These are phyloP conservation scores for Apiospora arundinis DNA, from an alignment of 2,329 filamentous ascomycete species.

Conservation along the genomic window DNA sequence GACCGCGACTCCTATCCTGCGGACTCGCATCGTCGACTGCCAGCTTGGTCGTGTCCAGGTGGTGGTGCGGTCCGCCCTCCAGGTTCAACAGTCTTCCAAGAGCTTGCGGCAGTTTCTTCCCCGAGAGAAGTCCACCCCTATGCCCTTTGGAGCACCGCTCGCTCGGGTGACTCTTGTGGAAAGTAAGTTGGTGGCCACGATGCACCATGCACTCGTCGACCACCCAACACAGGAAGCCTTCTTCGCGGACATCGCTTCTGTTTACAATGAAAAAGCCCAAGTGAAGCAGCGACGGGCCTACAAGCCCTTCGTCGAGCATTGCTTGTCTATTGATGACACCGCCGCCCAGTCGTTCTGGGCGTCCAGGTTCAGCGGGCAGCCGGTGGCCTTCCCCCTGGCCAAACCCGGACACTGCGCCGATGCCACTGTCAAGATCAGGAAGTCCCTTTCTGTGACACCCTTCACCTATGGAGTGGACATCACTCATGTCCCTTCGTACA, in stretches of 20 bases:
- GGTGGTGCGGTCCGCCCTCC: slow-evolving; percentile 16
- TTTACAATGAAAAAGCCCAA: slow-evolving; percentile 21
- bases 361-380: slow-evolving; percentile 25
- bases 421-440: not conserved
- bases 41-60: slow-evolving; percentile 27
- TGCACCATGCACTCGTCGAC: slow-evolving; percentile 29
- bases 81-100: not conserved
- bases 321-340: slow-evolving; percentile 23
- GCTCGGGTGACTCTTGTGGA: slow-evolving; percentile 21
- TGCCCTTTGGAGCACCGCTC: slow-evolving; percentile 13
- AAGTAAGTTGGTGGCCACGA: slow-evolving; percentile 23
- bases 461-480: slow-evolving; percentile 4
- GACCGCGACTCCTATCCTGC: slow-evolving; percentile 25
- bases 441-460: not conserved
- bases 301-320: slow-evolving; percentile 26
- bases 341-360: slow-evolving; percentile 28
- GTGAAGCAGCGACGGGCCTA: slow-evolving; percentile 12
- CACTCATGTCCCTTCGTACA: slow-evolving; percentile 24
- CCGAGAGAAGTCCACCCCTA: not conserved
- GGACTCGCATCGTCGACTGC: slow-evolving; percentile 27
- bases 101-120: not conserved
- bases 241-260: slow-evolving; percentile 22
- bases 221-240: slow-evolving; percentile 8
- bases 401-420: not conserved
- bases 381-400: slow-evolving; percentile 24